These are phyloP conservation scores for Tetradesmus lagerheimii DNA, from an alignment of 139 green algal species.

Conservation along the genomic window DNA sequence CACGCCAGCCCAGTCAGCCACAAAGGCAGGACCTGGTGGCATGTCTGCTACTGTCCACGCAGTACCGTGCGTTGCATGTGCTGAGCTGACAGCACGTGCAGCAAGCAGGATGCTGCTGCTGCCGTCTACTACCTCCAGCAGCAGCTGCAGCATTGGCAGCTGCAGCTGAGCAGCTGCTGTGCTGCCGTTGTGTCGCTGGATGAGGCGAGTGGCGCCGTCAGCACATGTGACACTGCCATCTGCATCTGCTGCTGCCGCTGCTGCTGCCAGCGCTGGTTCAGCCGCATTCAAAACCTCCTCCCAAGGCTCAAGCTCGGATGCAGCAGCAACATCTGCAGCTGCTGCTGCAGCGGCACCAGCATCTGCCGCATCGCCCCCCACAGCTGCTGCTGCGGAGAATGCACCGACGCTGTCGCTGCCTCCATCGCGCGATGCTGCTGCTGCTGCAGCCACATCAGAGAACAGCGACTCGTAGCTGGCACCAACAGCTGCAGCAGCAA, in stretches of 20 bases:
- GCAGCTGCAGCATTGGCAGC: slow-evolving; percentile 19
- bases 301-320: background rate
- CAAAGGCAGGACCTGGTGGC: slow-evolving; percentile 8
- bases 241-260: slow-evolving; percentile 33
- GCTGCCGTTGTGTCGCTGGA: background rate
- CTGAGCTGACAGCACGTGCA: background rate
- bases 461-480: background rate
- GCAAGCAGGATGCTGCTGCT: slow-evolving; percentile 7
- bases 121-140: slow-evolving; percentile 36
- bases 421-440: background rate
- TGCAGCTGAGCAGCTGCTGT: slow-evolving; percentile 2
- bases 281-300: slow-evolving; percentile 4
- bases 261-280: slow-evolving; percentile 30
- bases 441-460: background rate
- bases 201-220: background rate
- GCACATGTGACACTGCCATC: slow-evolving; percentile 3
- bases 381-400: background rate
- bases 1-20: slow-evolving; percentile 22
- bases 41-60: background rate
- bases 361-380: background rate
- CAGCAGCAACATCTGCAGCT: background rate
- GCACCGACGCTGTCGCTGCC: too few relatives aligned
- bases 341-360: background rate
- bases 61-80: background rate
- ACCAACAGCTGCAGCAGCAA: slow-evolving; percentile 18